phyloP scores from a whole-genome alignment of 2,329 filamentous ascomycete genomes.

The Erysiphe neolycopersici region DNA sequence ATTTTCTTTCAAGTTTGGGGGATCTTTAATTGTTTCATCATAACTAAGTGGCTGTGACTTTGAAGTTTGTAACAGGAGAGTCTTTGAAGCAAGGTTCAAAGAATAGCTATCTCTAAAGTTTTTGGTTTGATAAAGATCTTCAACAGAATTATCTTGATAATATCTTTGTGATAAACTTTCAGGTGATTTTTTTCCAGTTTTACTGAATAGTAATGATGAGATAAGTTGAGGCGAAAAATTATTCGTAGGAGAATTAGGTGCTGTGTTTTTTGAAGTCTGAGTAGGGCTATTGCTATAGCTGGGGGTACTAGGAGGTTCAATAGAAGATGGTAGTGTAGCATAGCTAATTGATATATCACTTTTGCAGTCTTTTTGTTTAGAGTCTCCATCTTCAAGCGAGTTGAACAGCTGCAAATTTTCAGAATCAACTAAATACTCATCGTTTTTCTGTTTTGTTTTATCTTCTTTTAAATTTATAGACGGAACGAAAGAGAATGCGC shows the following conservation, averaged over 20 bases:
- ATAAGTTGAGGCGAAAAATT: not conserved
- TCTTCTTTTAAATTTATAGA: not conserved
- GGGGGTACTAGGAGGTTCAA: not conserved
- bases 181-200: not conserved
- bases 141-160: too few relatives aligned
- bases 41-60: too few relatives aligned
- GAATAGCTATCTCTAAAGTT: too few relatives aligned
- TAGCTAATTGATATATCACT: not conserved
- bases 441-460: not conserved
- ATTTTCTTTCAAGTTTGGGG: too few relatives aligned
- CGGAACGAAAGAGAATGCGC: not conserved
- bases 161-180: not conserved
- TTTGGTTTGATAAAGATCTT: too few relatives aligned
- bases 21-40: too few relatives aligned
- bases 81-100: too few relatives aligned
- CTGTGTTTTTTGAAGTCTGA: not conserved
- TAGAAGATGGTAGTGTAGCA: not conserved
- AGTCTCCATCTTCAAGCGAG: too few relatives aligned
- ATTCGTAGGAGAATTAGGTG: not conserved
- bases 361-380: too few relatives aligned
- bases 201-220: not conserved
- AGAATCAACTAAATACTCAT: not conserved
- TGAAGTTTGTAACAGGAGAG: too few relatives aligned
- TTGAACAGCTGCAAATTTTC: too few relatives aligned
- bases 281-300: not conserved